Percentiles rank a stretch among this genome's conserved stretches.
These are phyloP conservation scores for Aspergillus ibericus DNA, from an alignment of 2,329 filamentous ascomycete genomes.

Conservation along the genomic window DNA sequence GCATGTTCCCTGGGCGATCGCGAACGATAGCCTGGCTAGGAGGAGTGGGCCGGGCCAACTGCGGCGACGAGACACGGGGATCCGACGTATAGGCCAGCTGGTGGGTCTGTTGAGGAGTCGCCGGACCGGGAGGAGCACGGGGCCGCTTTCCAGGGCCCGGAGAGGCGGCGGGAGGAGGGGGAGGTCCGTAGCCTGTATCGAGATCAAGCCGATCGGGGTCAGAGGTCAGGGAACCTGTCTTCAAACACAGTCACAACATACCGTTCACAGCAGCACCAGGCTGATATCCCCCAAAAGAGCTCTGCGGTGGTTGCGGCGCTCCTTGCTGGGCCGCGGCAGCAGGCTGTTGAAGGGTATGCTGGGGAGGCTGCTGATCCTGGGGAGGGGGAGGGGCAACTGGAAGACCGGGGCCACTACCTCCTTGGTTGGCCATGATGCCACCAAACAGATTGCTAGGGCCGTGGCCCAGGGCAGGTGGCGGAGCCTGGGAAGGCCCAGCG, in stretches of 20 bases:
- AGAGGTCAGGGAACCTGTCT: conserved; percentile 44
- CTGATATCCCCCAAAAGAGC: conserved; percentile 71
- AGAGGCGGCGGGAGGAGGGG: conserved; percentile 81
- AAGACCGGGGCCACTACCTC: conserved; percentile 79
- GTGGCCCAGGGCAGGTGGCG: conserved; percentile 81
- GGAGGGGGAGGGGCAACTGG: conserved; percentile 65
- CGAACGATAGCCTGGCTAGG: conserved; percentile 53
- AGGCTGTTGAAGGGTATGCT: conserved; percentile 61
- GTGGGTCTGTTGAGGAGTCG: conserved; percentile 89
- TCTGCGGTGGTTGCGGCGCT: conserved; percentile 69
- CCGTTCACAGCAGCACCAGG: conserved; percentile 64
- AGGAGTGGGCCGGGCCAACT: conserved; percentile 81
- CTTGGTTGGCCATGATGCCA: conserved; percentile 90
- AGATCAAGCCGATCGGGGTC: conserved; percentile 43
- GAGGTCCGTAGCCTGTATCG: conserved; percentile 69
- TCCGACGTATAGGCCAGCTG: conserved; percentile 77
- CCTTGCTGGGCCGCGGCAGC: conserved; percentile 57
- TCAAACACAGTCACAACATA: conserved; percentile 42
- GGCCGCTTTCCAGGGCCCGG: conserved; percentile 79
- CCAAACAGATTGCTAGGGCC: conserved; percentile 89
- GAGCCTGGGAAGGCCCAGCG: conserved; percentile 77
- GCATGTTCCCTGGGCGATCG: conserved; percentile 63
- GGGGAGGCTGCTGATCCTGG: conserved; percentile 62
- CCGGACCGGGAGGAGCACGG: conserved; percentile 64
- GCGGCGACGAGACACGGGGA: conserved; percentile 71